phyloP scores from a whole-genome alignment of 192 early-diverging fungal species.

The Allomyces macrogynus region DNA sequence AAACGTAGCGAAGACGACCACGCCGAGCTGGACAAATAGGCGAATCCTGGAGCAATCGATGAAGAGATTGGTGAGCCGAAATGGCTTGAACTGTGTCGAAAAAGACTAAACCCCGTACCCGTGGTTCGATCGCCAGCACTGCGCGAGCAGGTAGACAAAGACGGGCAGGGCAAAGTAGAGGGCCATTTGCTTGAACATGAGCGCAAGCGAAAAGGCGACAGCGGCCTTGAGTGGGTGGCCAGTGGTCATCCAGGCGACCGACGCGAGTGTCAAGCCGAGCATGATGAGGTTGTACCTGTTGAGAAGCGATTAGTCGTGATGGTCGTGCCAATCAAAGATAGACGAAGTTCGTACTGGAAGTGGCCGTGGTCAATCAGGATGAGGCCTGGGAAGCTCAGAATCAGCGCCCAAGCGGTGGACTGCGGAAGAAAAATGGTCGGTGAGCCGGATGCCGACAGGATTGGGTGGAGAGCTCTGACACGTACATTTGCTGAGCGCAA shows the following conservation, averaged over 20 bases:
- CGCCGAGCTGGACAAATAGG: conserved; percentile 48
- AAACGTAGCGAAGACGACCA: conserved; percentile 54
- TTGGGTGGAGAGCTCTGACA: no score
- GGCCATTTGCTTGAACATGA: conserved; percentile 94
- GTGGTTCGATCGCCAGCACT: conserved; percentile 22
- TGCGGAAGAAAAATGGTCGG: neutral
- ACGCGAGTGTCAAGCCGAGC: conserved; percentile 75
- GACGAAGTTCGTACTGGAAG: conserved; percentile 42
- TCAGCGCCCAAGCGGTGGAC: conserved; percentile 25
- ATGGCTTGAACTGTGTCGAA: no score
- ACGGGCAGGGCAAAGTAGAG: conserved; percentile 80
- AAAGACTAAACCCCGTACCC: neutral
- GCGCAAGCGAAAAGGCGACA: conserved; percentile 58
- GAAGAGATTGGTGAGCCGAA: neutral
- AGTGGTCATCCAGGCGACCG: conserved; percentile 40
- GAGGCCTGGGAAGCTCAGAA: conserved; percentile 65
- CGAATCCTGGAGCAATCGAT: conserved; percentile 13
- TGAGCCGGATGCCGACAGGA: no score
- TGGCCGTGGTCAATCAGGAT: conserved; percentile 93
- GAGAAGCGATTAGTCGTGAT: neutral
- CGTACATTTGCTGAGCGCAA: no score
- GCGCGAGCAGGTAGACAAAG: conserved; percentile 71
- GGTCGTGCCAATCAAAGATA: neutral
- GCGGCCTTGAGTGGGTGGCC: conserved; percentile 47
- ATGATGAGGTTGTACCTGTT: conserved; percentile 78